A percentile compares a stretch with the other conserved stretches of the same genome.
phyloP scores from a whole-genome alignment of 176 grass and related monocot genomes.

The Saccharum officinarum region DNA sequence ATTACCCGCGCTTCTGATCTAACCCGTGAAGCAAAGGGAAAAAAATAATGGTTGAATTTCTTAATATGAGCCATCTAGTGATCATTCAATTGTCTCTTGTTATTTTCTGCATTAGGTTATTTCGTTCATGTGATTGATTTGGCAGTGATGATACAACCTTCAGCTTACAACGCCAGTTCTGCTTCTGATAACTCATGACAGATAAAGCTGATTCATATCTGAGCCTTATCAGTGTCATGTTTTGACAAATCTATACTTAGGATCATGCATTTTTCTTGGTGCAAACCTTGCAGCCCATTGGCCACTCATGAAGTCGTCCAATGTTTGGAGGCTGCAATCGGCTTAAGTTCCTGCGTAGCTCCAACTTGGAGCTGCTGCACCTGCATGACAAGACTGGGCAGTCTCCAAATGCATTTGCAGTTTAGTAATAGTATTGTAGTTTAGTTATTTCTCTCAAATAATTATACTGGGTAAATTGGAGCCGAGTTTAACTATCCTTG shows the following conservation, averaged over 20 bases:
- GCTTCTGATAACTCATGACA: conserved; percentile 63
- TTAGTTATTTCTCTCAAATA: background rate
- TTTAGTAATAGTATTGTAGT: background rate
- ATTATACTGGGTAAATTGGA: background rate
- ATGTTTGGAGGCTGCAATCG: conserved; percentile 15
- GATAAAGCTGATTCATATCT: conserved; percentile 46
- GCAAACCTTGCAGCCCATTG: background rate
- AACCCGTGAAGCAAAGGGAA: conserved; percentile 41
- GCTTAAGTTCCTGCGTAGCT: conserved; percentile 46
- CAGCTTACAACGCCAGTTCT: conserved; percentile 59
- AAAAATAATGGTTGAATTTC: conserved; percentile 61
- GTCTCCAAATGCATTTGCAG: background rate
- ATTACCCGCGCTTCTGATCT: conserved; percentile 57
- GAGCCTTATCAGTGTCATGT: conserved; percentile 23
- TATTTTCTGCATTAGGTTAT: background rate
- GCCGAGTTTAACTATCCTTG: conserved; percentile 56
- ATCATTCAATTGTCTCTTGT: too few species aligned
- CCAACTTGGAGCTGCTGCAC: conserved; percentile 40
- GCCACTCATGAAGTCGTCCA: background rate
- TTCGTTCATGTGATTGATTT: background rate
- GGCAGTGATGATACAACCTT: conserved; percentile 47
- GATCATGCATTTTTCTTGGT: background rate
- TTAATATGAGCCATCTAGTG: conserved; percentile 39
- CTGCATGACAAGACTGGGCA: conserved; percentile 12
- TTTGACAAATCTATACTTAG: background rate